Conservation (phyloP, 2,329 filamentous ascomycete species). For the Dryadomyces quercivorus region DNA sequence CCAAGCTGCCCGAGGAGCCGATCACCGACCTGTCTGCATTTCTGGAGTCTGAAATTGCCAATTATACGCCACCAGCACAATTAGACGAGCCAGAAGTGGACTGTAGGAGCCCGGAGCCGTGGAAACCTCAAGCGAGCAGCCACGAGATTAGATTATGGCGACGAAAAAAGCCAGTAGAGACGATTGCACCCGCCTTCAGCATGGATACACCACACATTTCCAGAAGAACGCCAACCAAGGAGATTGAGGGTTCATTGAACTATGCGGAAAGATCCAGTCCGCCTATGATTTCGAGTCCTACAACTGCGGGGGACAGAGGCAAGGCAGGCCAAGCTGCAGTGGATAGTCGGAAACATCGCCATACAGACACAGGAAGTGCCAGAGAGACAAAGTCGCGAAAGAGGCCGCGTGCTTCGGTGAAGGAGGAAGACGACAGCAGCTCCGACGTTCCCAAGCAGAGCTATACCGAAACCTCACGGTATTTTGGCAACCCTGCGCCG, state of each 20-base stretch:
- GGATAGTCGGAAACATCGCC: neutral
- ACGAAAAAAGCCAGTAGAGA: neutral
- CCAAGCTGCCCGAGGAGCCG: conserved; percentile 3
- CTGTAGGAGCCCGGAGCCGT: too few relatives aligned
- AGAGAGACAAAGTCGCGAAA: neutral
- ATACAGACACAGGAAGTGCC: neutral
- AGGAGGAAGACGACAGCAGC: neutral
- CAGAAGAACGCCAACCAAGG: neutral
- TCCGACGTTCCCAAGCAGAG: neutral
- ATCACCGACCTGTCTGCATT: conserved; percentile 5
- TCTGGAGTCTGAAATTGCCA: conserved; percentile 3
- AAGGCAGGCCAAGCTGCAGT: neutral
- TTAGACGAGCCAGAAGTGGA: neutral
- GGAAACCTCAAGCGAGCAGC: neutral
- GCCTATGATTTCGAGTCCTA: neutral
- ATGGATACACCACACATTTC: neutral
- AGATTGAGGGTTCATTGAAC: neutral
- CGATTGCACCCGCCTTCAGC: neutral
- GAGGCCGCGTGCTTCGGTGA: neutral
- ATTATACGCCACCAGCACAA: neutral
- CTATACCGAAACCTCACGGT: neutral
- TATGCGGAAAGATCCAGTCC: neutral
- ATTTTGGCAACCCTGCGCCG: neutral
- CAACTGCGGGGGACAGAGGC: neutral
- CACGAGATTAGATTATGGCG: too few relatives aligned